Base-by-base conservation (phyloP, 768 basidiomycete species). In the Amanita rimosa region DNA sequence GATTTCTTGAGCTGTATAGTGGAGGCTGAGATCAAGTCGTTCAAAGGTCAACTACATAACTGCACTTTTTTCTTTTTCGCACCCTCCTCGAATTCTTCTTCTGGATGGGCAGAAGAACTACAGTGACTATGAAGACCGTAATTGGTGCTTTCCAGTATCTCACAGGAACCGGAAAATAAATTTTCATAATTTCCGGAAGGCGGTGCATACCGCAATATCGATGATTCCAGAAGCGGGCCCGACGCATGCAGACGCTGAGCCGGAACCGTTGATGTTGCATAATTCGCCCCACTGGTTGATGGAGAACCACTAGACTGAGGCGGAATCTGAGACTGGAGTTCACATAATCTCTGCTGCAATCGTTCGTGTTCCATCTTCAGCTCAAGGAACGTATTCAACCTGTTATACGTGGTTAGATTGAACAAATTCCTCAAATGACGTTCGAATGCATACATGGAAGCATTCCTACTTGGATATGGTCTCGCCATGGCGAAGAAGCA, bases 301-400 rank as follows among this genome's bases (percentile, higher is more conserved):
- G 60, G 54, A n/a, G 59, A 54, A 2, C 62, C 33, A 10, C 47
- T 52, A 35, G 55, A 17, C 41, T 54, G 50, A 6, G 55, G 57
- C 22, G 61, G 64, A 22, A 63, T 55, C 38, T 53, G 67, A 44
- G 57, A 62, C 51, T 60, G 62, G 13, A 71, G 59, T 46, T 75
- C 73, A 1, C 64, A 60, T 29, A 84, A 63, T 22, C 81, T 79
- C 51, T 76, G 75, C 54, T 84, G 74, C 36, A 96, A 64, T 11
- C 81, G 75, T 62, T 89, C 85, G 62, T 96, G 92, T 66, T 94
- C 90, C 49, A 83, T 69, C 63, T 91, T 93, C 44, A 95, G 75
- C 58, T 95, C 92, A 31, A 96, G 57, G 55, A 81, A 78, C 0
- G 80, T 78, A 53, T 83, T 77, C 26, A 86, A 64, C 75, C 86